phyloP scores from a whole-genome alignment of 1,284 basidiomycete species.

The Cryptococcus depauperatus region DNA sequence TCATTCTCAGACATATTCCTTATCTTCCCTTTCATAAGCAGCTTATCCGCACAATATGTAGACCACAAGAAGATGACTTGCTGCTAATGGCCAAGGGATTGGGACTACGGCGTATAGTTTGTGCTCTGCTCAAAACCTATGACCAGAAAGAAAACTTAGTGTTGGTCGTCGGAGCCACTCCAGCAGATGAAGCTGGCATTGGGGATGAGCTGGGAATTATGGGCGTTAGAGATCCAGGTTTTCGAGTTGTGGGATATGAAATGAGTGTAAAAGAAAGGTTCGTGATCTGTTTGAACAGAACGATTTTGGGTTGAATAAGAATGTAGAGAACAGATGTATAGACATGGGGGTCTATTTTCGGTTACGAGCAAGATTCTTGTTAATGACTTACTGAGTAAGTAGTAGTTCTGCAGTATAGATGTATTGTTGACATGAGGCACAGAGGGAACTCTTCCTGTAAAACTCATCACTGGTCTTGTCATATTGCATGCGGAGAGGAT shows the following conservation, averaged over 20 bases:
- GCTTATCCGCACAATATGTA: conserved; percentile 46
- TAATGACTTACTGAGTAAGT: conserved; percentile 76
- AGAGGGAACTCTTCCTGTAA: conserved; percentile 66
- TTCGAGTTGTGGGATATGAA: conserved; percentile 78
- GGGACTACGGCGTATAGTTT: conserved; percentile 68
- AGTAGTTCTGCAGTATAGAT: neutral
- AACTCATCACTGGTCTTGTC: conserved; percentile 82
- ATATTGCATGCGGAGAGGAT: conserved; percentile 90
- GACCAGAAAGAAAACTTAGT: conserved; percentile 78
- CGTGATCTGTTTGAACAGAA: conserved; percentile 18
- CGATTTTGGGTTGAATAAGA: neutral
- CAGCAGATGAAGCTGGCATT: conserved; percentile 82
- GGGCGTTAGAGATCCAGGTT: conserved; percentile 77
- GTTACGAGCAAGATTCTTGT: conserved; percentile 91
- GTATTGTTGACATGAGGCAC: neutral
- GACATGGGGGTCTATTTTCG: conserved; percentile 77
- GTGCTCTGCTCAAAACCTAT: conserved; percentile 83
- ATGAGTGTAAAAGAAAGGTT: conserved; percentile 71
- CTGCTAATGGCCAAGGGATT: conserved; percentile 79
- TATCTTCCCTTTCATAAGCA: conserved; percentile 46
- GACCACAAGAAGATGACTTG: conserved; percentile 69
- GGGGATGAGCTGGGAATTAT: conserved; percentile 87
- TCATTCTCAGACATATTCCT: conserved; percentile 43
- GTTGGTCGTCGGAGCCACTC: conserved; percentile 64
- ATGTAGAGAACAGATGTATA: conserved; percentile 71